Evolutionary conservation across 306 rosid species (phyloP), one percentile per base, ranked within the genome.

Genomic region (Castanopsis chinensis): DNA sequence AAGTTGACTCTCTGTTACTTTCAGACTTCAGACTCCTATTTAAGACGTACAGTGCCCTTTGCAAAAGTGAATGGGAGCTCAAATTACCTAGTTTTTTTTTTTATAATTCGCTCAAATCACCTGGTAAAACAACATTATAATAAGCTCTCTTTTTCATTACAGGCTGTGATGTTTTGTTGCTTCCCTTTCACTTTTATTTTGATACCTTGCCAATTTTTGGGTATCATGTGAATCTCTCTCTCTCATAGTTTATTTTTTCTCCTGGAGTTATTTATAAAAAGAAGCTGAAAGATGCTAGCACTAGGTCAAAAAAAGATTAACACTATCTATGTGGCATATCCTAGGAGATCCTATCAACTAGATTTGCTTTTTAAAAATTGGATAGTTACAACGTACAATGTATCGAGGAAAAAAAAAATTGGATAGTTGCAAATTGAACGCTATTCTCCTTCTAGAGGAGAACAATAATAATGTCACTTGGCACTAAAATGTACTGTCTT

Each of bases 131-230:
- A 10, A 56, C 5, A 82, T 14, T 69, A 53, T 41, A 71, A 53
- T 41, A 41, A 8, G 45, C 45, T 14, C 37, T 20, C 72, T 76
- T 60, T 32, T 27, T 49, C 25, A 67, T 59, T 51, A 60, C 80
- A 51, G 49, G 37, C 78, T 74, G 55, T 59, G 80, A 49, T 75
- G 65, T 75, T 73, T 15, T 52, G 4, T 15, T 52, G 6, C 21
- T 57, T 65, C 19, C n/a, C 28, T 67, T 51, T 37, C 70, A 59
- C 84, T 84, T 49, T 80, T 68, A 35, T 64, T 28, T 73, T 77
- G 84, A 58, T 79, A 19, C 74, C 71, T 56, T 60, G 27, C 10
- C 4, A 70, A 63, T 11, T 76, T 59, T 73, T 68, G 56, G 63
- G 25, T n/a, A 45, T 56, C 74, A 65, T 74, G 69, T 73, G 67